A percentile compares a stretch with the other conserved stretches of the same genome.
Conservation (phyloP, 768 basidiomycete species). For the Kondoa malvinella region DNA sequence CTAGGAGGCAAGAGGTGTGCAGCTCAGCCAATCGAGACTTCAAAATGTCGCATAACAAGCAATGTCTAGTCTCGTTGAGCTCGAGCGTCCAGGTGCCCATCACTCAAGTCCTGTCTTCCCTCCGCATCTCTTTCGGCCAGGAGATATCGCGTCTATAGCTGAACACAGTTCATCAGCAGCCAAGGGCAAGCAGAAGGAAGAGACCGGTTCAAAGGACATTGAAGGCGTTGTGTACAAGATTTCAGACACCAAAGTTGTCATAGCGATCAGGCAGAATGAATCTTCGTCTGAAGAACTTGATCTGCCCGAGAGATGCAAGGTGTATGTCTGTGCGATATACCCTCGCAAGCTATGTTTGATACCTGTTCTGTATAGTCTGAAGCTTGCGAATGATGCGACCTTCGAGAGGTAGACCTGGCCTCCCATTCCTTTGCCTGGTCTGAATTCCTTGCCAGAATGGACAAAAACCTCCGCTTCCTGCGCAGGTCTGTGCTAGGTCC, state of each 20-base stretch:
- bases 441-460: constrained; percentile 9
- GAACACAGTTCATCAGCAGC: constrained; percentile 3
- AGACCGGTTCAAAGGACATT: not conserved
- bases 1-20: constrained; percentile 17
- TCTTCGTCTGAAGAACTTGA: constrained; percentile 11
- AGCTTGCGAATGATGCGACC: constrained; percentile 18
- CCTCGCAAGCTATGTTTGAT: not conserved
- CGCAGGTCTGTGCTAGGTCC: not conserved
- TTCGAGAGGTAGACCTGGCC: constrained; percentile 3
- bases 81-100: constrained; percentile 11
- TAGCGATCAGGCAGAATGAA: constrained; percentile 8
- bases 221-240: constrained; percentile 18
- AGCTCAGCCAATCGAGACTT: not conserved
- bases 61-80: constrained; percentile 12
- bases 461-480: constrained; percentile 13
- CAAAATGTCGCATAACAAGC: not conserved
- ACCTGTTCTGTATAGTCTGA: constrained; percentile 7
- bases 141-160: constrained; percentile 9
- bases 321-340: constrained; percentile 6
- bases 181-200: constrained; percentile 15
- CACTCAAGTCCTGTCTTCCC: not conserved
- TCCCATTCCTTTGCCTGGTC: not conserved
- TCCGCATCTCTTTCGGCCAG: constrained; percentile 12
- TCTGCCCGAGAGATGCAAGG: constrained; percentile 16
- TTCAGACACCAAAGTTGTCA: constrained; percentile 13